A percentile compares a stretch with the other conserved stretches of the same genome.
phyloP scores from a whole-genome alignment of 2,329 filamentous ascomycete genomes.

The Neopestalotiopsis sp. region DNA sequence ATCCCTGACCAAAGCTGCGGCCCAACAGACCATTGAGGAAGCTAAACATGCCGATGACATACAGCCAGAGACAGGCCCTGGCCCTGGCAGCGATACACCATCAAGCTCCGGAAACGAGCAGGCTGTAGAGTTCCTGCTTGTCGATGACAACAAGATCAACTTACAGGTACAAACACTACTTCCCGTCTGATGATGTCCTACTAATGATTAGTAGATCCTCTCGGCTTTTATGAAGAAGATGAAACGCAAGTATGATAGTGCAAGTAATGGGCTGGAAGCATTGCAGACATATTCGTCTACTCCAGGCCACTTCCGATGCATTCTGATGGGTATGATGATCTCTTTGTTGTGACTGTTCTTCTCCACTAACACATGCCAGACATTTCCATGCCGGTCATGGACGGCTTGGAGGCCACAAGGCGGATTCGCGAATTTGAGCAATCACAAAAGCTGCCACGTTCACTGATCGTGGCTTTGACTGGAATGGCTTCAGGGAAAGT shows the following conservation, averaged over 20 bases:
- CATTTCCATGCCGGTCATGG: constrained; percentile 52
- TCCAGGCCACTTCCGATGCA: constrained; percentile 20
- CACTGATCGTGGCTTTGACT: constrained; percentile 50
- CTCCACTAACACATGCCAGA: neutral
- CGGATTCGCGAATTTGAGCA: constrained; percentile 47
- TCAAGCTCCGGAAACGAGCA: neutral
- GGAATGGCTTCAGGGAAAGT: constrained; percentile 48
- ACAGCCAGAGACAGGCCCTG: neutral
- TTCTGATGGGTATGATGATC: constrained; percentile 21
- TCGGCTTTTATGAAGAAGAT: constrained; percentile 36
- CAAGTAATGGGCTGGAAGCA: constrained; percentile 43
- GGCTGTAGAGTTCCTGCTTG: constrained; percentile 36
- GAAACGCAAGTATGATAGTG: constrained; percentile 36
- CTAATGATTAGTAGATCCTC: constrained; percentile 30
- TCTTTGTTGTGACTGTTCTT: neutral
- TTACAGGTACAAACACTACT: constrained; percentile 27
- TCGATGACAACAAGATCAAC: constrained; percentile 49
- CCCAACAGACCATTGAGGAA: neutral
- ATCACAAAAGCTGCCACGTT: constrained; percentile 39
- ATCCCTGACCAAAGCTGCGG: neutral
- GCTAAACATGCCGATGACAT: no score
- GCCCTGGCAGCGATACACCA: no score
- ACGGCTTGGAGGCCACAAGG: constrained; percentile 46
- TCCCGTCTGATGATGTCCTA: neutral
- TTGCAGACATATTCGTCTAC: constrained; percentile 36